Percentiles rank a stretch among this genome's conserved stretches.
phyloP scores from a whole-genome alignment of 2,329 filamentous ascomycete species.

The Ophiognomonia clavigignenti-juglandacearum region DNA sequence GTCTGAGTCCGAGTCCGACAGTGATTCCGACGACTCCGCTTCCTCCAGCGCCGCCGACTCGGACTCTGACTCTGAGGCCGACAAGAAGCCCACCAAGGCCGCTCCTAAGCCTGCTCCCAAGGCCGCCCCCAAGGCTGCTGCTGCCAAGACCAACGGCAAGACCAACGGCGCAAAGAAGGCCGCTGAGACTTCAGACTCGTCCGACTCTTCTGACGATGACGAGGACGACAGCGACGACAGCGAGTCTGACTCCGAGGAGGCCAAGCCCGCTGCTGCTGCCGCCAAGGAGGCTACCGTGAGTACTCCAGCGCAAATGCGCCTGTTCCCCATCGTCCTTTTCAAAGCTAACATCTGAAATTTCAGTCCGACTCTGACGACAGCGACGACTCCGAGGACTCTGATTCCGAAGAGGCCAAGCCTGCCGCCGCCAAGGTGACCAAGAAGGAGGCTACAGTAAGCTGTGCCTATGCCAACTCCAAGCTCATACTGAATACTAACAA shows the following conservation, averaged over 20 bases:
- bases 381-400: slow-evolving; percentile 17
- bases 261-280: slow-evolving; percentile 18
- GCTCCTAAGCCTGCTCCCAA: slow-evolving; percentile 33
- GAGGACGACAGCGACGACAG: slow-evolving; percentile 25
- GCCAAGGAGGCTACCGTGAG: slow-evolving; percentile 18
- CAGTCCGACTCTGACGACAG: slow-evolving; percentile 22
- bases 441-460: slow-evolving; percentile 18
- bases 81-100: slow-evolving; percentile 32
- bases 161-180: slow-evolving; percentile 30
- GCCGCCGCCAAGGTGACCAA: slow-evolving; percentile 18
- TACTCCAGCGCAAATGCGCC: neutral
- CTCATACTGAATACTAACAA: neutral
- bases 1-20: slow-evolving; percentile 27
- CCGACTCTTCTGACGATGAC: slow-evolving; percentile 28
- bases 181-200: slow-evolving; percentile 27
- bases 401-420: slow-evolving; percentile 28
- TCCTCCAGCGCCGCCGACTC: slow-evolving; percentile 27
- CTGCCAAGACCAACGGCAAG: slow-evolving; percentile 24
- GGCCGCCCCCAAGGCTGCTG: slow-evolving; percentile 30
- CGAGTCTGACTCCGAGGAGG: slow-evolving; percentile 25
- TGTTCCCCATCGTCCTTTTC: too few species aligned
- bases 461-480: too few species aligned
- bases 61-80: slow-evolving; percentile 33
- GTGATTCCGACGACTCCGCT: slow-evolving; percentile 30
- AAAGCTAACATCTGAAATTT: neutral